Evolutionary conservation across 108 stramenopile species (phyloP).

Genomic region (Nannochloropsis salina): DNA sequence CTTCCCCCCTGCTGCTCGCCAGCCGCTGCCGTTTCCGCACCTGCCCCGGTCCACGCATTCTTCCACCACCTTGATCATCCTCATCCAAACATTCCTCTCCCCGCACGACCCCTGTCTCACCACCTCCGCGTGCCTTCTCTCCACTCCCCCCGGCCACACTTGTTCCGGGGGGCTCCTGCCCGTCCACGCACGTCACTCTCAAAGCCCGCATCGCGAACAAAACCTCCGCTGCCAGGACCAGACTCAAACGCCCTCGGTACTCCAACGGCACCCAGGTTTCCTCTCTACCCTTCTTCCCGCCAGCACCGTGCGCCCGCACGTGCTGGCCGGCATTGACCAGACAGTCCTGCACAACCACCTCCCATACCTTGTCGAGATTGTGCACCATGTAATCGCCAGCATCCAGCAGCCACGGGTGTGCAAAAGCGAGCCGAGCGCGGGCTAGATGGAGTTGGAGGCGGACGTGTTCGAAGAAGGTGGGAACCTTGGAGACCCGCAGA

Average conservation of each 20-base stretch:
- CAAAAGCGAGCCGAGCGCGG: neutral
- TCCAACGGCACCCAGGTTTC: neutral
- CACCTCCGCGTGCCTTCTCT: neutral
- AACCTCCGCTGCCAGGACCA: slow-evolving; percentile 1
- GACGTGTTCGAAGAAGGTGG: slow-evolving; percentile 17
- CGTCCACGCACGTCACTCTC: neutral
- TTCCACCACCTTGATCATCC: neutral
- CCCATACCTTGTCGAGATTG: neutral
- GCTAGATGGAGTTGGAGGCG: neutral
- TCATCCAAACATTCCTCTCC: too few species aligned
- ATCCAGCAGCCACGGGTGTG: neutral
- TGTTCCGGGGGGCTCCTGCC: neutral
- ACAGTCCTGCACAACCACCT: slow-evolving; percentile 1
- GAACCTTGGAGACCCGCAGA: neutral
- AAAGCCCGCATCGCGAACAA: neutral
- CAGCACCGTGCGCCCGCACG: neutral
- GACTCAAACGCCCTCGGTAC: neutral
- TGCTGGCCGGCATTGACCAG: neutral
- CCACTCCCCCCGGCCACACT: neutral
- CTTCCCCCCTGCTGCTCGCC: neutral
- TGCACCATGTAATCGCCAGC: neutral
- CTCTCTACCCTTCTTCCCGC: neutral
- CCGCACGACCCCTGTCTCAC: neutral
- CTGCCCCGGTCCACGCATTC: neutral
- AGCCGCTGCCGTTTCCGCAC: neutral